Evolutionary conservation across 768 basidiomycete genomes (phyloP), one percentile per base, ranked within the genome.

Genomic region (Tremella fuciformis): DNA sequence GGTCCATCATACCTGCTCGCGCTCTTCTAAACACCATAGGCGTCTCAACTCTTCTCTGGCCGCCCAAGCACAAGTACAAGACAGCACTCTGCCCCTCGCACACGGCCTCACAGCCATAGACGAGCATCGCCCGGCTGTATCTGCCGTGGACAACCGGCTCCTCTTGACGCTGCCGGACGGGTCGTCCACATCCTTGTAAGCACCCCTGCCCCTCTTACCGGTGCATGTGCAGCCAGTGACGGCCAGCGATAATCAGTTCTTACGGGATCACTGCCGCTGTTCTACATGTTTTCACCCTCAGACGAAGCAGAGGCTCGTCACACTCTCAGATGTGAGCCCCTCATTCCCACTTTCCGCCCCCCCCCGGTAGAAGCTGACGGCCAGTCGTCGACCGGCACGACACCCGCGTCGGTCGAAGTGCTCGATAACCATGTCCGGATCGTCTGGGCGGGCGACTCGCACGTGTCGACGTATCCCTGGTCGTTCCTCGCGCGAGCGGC

Each of bases 181-280:
- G 58, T 82, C 79, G 1, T 87, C 85, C 83, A 88, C 89, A 2
- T 80, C 85, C 77, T 92, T 87, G 90, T 91, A 73, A 63, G 88
- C 81, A n/a, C n/a, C n/a, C n/a, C n/a, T n/a, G n/a, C n/a, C n/a
- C n/a, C n/a, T n/a, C n/a, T n/a, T n/a, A n/a, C n/a, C n/a, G n/a
- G n/a, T n/a, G n/a, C n/a, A n/a, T n/a, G n/a, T n/a, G n/a, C n/a
- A n/a, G n/a, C n/a, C n/a, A n/a, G n/a, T 54, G 11, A 48, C 48
- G 18, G 18, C 2, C 64, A 97, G 93, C 71, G 90, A 94, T 73
- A 85, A 91, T 68, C 83, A 91, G 40, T 96, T 91, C 88, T 79
- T 97, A 21, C 81, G 90, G 44, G 94, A 97, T 70, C 93, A 97
- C 65, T 98, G 94, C 73, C 82, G 91, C 34, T 96, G 91, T 74